Conservation (phyloP, 2,329 filamentous ascomycete species). For the Hirsutella minnesotensis region DNA sequence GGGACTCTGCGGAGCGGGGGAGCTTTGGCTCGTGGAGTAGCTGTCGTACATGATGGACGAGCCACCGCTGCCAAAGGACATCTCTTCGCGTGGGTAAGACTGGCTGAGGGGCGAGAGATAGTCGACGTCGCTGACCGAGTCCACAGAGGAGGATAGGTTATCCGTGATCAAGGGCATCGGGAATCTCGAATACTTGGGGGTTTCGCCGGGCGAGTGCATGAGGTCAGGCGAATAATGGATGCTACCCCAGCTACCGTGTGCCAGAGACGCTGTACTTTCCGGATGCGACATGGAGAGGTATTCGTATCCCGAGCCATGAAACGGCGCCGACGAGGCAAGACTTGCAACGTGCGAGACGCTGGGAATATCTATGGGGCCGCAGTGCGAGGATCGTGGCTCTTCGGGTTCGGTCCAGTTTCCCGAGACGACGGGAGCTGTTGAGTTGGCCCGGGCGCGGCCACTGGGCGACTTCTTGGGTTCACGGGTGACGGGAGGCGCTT, state of each 20-base stretch:
- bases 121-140: slow-evolving; percentile 50
- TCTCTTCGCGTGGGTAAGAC: slow-evolving; percentile 43
- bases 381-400: slow-evolving; percentile 16
- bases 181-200: slow-evolving; percentile 31
- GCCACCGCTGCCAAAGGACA: slow-evolving; percentile 43
- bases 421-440: slow-evolving; percentile 22
- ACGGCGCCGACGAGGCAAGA: slow-evolving; percentile 34
- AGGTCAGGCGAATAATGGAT: slow-evolving; percentile 33
- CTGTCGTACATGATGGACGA: slow-evolving; percentile 46
- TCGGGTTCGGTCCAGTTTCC: slow-evolving; percentile 19
- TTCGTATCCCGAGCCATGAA: slow-evolving; percentile 27
- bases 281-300: slow-evolving; percentile 39
- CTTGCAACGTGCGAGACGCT: slow-evolving; percentile 15
- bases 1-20: slow-evolving; percentile 43
- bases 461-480: slow-evolving; percentile 34
- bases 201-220: slow-evolving; percentile 19
- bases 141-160: slow-evolving; percentile 41
- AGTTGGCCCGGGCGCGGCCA: slow-evolving; percentile 32
- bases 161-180: slow-evolving; percentile 35
- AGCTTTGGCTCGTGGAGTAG: slow-evolving; percentile 36
- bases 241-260: slow-evolving; percentile 32
- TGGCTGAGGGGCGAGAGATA: slow-evolving; percentile 51
- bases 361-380: slow-evolving; percentile 24
- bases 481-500: slow-evolving; percentile 41
- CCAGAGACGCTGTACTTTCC: slow-evolving; percentile 27